These are phyloP conservation scores for Dichotomopilus funicola DNA, from an alignment of 2,329 filamentous ascomycete genomes.

Conservation along the genomic window DNA sequence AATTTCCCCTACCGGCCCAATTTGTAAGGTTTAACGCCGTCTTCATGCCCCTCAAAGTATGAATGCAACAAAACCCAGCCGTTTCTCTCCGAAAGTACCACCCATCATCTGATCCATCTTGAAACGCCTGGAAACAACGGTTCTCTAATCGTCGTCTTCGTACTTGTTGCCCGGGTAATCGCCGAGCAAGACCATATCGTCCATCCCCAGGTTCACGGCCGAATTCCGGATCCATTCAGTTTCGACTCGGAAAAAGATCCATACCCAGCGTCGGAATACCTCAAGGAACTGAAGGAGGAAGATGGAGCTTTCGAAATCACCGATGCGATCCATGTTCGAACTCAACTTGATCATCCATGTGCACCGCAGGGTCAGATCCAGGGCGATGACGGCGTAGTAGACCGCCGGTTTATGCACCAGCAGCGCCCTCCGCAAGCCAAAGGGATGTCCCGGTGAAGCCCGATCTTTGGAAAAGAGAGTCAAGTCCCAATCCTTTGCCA, in stretches of 20 bases:
- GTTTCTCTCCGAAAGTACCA: background rate
- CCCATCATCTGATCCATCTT: background rate
- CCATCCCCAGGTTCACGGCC: slow-evolving; percentile 47
- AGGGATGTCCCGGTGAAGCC: slow-evolving; percentile 60
- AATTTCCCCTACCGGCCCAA: too few relatives aligned
- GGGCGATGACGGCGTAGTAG: slow-evolving; percentile 74
- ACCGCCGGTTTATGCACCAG: slow-evolving; percentile 64
- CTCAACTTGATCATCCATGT: slow-evolving; percentile 89
- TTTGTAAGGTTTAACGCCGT: too few relatives aligned
- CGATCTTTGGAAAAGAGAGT: slow-evolving; percentile 66
- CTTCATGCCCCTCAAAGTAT: background rate
- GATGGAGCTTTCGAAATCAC: slow-evolving; percentile 80
- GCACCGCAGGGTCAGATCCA: slow-evolving; percentile 77
- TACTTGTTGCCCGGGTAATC: slow-evolving; percentile 62
- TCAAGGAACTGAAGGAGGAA: slow-evolving; percentile 84
- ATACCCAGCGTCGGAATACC: slow-evolving; percentile 84
- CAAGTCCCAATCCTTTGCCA: slow-evolving; percentile 94
- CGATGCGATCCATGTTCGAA: slow-evolving; percentile 73
- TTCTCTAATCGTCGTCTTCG: slow-evolving; percentile 43
- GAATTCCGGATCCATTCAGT: slow-evolving; percentile 71
- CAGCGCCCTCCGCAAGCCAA: slow-evolving; percentile 68
- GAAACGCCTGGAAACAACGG: slow-evolving; percentile 3
- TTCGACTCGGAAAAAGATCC: slow-evolving; percentile 94
- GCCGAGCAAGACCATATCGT: slow-evolving; percentile 64
- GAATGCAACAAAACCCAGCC: background rate